Evolutionary conservation across 2,329 filamentous ascomycete species (phyloP).

Genomic region (Penicillium oxalicum): DNA sequence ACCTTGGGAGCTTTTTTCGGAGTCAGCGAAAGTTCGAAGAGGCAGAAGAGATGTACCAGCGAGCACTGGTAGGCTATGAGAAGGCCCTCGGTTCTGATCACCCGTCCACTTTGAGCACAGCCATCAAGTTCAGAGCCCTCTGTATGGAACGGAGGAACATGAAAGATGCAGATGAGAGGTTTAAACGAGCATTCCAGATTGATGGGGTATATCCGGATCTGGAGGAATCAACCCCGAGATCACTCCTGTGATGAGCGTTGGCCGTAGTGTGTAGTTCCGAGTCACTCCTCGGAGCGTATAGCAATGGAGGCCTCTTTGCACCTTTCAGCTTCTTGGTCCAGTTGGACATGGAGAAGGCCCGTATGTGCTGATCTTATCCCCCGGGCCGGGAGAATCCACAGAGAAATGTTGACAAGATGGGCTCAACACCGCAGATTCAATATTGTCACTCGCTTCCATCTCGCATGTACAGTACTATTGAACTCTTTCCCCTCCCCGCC

Average conservation of each 20-base stretch:
- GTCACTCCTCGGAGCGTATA: no score
- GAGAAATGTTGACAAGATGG: background rate
- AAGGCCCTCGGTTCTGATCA: background rate
- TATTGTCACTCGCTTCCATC: background rate
- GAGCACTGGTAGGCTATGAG: background rate
- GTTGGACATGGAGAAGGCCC: no score
- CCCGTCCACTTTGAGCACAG: background rate
- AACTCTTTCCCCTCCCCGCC: no score
- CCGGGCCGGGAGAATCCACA: background rate
- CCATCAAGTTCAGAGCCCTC: background rate
- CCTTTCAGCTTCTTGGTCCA: no score
- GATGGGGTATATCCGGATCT: no score
- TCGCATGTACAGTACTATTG: background rate
- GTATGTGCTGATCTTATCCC: conserved; percentile 3
- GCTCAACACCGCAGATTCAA: background rate
- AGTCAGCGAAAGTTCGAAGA: background rate
- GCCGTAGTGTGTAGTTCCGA: no score
- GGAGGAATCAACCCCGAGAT: no score
- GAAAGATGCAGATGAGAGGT: conserved; percentile 16
- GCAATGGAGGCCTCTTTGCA: no score
- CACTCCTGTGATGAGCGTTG: conserved; percentile 1
- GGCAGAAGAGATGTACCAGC: background rate
- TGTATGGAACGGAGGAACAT: background rate
- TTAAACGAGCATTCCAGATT: conserved; percentile 4
- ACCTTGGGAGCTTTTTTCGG: background rate